These are phyloP conservation scores for Plasmodium fragile DNA, from an alignment of 169 alveolate species.

Conservation along the genomic window DNA sequence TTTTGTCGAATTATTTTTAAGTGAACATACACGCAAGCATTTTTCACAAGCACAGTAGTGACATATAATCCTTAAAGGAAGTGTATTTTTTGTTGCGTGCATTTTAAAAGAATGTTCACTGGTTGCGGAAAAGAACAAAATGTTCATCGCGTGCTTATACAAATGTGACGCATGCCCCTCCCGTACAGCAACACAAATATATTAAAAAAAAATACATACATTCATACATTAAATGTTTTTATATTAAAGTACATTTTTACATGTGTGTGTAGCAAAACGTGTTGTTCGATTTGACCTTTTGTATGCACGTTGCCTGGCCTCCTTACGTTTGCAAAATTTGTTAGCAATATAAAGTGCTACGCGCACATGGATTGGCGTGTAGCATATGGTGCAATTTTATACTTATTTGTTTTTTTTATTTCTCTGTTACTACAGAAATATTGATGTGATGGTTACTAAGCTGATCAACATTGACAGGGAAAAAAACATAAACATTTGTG, in stretches of 20 bases:
- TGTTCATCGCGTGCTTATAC: neutral
- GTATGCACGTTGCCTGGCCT: neutral
- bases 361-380: constrained; percentile 1
- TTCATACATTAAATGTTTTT: neutral
- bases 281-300: neutral
- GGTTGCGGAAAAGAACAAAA: neutral
- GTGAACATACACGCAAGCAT: neutral
- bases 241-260: neutral
- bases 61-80: neutral
- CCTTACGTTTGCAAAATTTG: neutral
- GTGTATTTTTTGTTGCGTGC: constrained; percentile 9
- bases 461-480: neutral
- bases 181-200: neutral
- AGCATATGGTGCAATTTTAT: neutral
- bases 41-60: neutral
- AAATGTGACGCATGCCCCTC: neutral
- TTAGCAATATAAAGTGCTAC: neutral
- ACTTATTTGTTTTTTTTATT: neutral
- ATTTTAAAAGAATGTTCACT: constrained; percentile 2
- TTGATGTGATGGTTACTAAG: neutral
- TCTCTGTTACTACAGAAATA: constrained; percentile 2
- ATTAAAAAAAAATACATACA: neutral
- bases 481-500: neutral
- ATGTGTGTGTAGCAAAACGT: constrained; percentile 23
- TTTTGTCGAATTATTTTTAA: neutral